These are phyloP conservation scores for Dipteronia sinensis DNA, from an alignment of 345 rosid genomes.

Conservation along the genomic window DNA sequence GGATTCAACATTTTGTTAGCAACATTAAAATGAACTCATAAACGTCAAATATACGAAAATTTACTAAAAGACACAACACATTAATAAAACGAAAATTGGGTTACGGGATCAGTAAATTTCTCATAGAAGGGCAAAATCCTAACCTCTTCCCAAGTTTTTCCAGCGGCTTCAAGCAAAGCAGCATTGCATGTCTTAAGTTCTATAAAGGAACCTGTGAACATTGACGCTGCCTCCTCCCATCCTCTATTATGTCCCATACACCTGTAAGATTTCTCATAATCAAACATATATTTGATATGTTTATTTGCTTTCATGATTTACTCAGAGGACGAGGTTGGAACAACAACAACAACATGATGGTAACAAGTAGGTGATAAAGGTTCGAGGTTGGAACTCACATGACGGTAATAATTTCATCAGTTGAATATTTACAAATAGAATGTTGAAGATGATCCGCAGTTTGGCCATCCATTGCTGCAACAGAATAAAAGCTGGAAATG, in stretches of 20 bases:
- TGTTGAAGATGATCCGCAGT: slow-evolving; percentile 86
- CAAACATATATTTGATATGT: not conserved
- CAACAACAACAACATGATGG: too few species aligned
- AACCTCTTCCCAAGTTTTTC: slow-evolving; percentile 95
- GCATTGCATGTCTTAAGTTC: slow-evolving; percentile 95
- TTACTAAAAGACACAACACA: not conserved
- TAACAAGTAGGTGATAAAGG: not conserved
- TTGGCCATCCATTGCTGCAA: slow-evolving; percentile 98
- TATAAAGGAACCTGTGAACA: slow-evolving; percentile 70
- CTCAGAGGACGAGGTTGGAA: too few species aligned
- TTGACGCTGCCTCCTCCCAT: slow-evolving; percentile 98
- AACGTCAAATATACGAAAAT: not conserved
- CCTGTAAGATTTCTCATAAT: slow-evolving; percentile 39
- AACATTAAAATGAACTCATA: not conserved
- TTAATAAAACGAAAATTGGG: not conserved
- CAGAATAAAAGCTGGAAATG: slow-evolving; percentile 90
- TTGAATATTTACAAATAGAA: slow-evolving; percentile 65
- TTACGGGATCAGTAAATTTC: not conserved
- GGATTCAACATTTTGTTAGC: not conserved
- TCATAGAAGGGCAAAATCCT: slow-evolving; percentile 1
- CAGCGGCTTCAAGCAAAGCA: slow-evolving; percentile 92
- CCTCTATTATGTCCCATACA: slow-evolving; percentile 99
- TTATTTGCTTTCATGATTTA: not conserved
- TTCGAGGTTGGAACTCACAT: slow-evolving; percentile 52
- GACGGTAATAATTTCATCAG: slow-evolving; percentile 68